phyloP scores from a whole-genome alignment of 2,329 filamentous ascomycete genomes.

The Cadophora luteo-olivacea region DNA sequence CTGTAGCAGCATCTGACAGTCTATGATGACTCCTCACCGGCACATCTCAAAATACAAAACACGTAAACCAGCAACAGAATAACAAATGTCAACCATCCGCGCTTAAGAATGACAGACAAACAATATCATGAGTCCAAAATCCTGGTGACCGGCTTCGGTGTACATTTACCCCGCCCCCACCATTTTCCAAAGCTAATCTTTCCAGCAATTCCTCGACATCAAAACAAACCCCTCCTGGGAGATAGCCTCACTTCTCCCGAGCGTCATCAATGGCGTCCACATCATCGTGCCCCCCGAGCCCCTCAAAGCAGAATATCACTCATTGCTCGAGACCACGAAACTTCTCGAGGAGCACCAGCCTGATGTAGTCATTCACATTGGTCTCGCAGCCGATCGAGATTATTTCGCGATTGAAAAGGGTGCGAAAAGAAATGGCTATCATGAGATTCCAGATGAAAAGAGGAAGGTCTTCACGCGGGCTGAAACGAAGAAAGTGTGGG shows the following conservation, averaged over 20 bases:
- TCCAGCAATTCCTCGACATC: slow-evolving; percentile 32
- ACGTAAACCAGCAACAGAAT: not conserved
- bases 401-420: slow-evolving; percentile 74
- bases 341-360: slow-evolving; percentile 54
- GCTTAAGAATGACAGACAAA: not conserved
- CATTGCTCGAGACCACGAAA: slow-evolving; percentile 64
- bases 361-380: slow-evolving; percentile 78
- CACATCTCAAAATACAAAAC: not conserved
- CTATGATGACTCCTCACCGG: not conserved
- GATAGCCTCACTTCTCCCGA: slow-evolving; percentile 70
- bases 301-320: slow-evolving; percentile 73
- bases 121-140: slow-evolving; percentile 43
- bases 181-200: slow-evolving; percentile 7
- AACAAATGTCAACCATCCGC: not conserved
- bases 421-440: slow-evolving; percentile 74
- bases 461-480: slow-evolving; percentile 60
- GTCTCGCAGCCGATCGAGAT: slow-evolving; percentile 69
- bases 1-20: not conserved
- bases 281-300: slow-evolving; percentile 67
- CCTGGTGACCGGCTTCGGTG: slow-evolving; percentile 65
- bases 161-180: slow-evolving; percentile 46
- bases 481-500: slow-evolving; percentile 54
- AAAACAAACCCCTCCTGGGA: slow-evolving; percentile 79
- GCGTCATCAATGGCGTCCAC: slow-evolving; percentile 55
- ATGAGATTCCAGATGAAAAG: slow-evolving; percentile 57